Conservation (phyloP, 305 asterid species). For the Stenogyne calaminthoides region DNA sequence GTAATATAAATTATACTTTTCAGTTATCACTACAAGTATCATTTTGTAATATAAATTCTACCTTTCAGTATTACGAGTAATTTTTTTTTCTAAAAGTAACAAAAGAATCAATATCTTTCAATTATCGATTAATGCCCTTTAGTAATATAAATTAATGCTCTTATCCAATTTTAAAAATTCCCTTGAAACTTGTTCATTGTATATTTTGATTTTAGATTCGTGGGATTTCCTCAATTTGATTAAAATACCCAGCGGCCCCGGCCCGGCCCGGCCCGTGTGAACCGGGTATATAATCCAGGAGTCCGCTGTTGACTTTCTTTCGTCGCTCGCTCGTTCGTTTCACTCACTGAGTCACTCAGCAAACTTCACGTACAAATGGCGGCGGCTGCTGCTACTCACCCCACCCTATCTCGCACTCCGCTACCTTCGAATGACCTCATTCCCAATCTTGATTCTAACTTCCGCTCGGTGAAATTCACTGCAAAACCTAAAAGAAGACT, state of each 20-base stretch:
- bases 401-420: slow-evolving; percentile 31
- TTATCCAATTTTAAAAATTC: too few relatives aligned
- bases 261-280: background rate
- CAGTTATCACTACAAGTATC: too few relatives aligned
- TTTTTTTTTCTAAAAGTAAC: too few relatives aligned
- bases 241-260: background rate
- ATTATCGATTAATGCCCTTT: too few relatives aligned
- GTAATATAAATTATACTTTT: too few relatives aligned
- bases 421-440: slow-evolving; percentile 27
- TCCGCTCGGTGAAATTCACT: slow-evolving; percentile 24
- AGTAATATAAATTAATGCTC: too few relatives aligned
- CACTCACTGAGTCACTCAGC: background rate
- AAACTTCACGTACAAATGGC: slow-evolving; percentile 46
- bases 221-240: too few relatives aligned
- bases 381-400: slow-evolving; percentile 59
- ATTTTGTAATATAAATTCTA: too few relatives aligned
- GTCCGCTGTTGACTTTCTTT: background rate
- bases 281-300: slow-evolving; percentile 8
- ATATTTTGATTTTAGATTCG: too few relatives aligned
- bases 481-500: slow-evolving; percentile 30
- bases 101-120: too few relatives aligned
- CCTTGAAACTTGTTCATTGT: too few relatives aligned
- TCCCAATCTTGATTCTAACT: slow-evolving; percentile 19
- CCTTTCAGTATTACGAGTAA: too few relatives aligned
- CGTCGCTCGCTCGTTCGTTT: background rate